Conservation (phyloP, 768 basidiomycete species). For the Phylloporus sp. region DNA sequence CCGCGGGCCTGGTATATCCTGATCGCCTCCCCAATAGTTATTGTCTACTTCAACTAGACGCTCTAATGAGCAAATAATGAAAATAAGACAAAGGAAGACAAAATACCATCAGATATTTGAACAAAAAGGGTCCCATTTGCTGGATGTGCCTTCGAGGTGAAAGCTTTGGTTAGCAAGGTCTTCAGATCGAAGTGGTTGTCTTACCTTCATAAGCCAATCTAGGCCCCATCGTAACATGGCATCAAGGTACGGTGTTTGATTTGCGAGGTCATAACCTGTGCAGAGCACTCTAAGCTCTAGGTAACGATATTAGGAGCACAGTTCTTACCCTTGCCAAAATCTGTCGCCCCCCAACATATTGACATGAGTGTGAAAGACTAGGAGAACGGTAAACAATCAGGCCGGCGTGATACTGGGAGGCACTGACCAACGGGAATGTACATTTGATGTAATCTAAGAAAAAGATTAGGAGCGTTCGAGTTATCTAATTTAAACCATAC, state of each 20-base stretch:
- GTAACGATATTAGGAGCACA: background rate
- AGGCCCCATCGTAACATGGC: conserved; percentile 87
- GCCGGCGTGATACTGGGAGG: background rate
- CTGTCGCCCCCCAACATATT: conserved; percentile 86
- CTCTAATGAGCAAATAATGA: background rate
- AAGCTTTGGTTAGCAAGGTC: background rate
- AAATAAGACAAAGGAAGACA: background rate
- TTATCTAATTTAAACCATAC: conserved; percentile 36
- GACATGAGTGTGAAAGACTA: conserved; percentile 83
- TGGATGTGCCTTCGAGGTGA: conserved; percentile 66
- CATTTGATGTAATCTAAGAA: conserved; percentile 79
- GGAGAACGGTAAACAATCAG: background rate
- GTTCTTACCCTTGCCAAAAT: conserved; percentile 67
- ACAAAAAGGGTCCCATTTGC: conserved; percentile 68
- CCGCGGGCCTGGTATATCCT: conserved; percentile 67
- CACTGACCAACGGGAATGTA: conserved; percentile 73
- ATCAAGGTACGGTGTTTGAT: conserved; percentile 90
- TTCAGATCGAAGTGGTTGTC: conserved; percentile 6
- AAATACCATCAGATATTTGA: conserved; percentile 64
- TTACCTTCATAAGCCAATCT: conserved; percentile 87
- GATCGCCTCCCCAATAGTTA: conserved; percentile 88
- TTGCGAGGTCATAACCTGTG: conserved; percentile 75
- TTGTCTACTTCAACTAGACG: conserved; percentile 57
- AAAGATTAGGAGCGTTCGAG: background rate
- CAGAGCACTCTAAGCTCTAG: background rate